Base-by-base conservation (phyloP, 2,329 filamentous ascomycete genomes). In the Kalmusia sp. region DNA sequence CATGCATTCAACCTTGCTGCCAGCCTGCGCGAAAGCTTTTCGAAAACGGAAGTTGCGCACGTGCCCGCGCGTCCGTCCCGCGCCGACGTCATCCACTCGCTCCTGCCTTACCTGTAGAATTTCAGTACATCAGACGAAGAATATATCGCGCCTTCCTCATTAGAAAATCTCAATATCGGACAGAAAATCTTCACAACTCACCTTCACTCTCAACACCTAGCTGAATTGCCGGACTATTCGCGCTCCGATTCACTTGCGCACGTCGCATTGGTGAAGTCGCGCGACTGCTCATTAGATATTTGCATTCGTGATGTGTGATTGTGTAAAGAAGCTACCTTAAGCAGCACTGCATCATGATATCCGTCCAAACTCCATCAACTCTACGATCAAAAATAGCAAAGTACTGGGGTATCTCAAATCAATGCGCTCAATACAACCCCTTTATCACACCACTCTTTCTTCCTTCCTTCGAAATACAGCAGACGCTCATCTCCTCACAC, bases 401-500 rank as follows among this genome's bases (percentile, higher is more conserved):
- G n/a, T n/a, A n/a, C n/a, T n/a, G n/a, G n/a, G n/a, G n/a, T n/a
- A n/a, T n/a, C n/a, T n/a, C n/a, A n/a, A n/a, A n/a, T n/a, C n/a
- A n/a, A n/a, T n/a, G n/a, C n/a, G n/a, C n/a, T 57, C 55, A 68
- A 46, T 66, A 66, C 15, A 62, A 44, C 9, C 64, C 59, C 46
- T 63, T 64, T 37, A 59, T 57, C 6, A 46, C 58, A 21, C 58
- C 56, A n/a, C 61, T 59, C 37, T 62, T 62, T 31, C 74, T 51
- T 11, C 73, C 70, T 59, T 84, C 82, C 63, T 81, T 87, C 87
- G 86, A 91, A 27, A 92, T 79, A 73, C 92, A 96, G 66, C 92
- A 96, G 8, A 98, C 81, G 39, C 93, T 92, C 72, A 89, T 89
- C 34, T 85, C 86, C 75, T 96, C 91, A 68, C 93, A 97, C 93